Conservation (phyloP, 140 eudicot genomes). For the Artemisia princeps region DNA sequence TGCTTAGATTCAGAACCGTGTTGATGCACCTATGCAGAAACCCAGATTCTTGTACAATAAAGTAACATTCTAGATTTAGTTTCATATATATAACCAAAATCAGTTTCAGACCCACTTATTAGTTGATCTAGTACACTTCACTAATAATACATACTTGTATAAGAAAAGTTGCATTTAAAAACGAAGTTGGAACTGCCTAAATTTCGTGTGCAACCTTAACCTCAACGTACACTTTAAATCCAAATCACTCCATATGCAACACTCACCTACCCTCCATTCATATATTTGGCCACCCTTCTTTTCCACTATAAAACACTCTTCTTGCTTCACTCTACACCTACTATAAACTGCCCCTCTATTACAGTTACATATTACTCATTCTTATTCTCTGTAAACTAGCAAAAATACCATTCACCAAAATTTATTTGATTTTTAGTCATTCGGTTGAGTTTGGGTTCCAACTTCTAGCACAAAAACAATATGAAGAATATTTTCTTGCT, state of each 20-base stretch:
- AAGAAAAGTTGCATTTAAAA: background rate
- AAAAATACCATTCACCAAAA: constrained; percentile 3
- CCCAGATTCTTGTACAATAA: too few relatives aligned
- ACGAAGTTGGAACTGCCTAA: constrained; percentile 16
- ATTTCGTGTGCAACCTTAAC: constrained; percentile 35
- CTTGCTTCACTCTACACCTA: constrained; percentile 14
- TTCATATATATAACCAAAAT: too few relatives aligned
- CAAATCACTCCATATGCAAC: constrained; percentile 28
- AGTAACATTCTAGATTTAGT: too few relatives aligned
- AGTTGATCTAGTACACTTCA: too few relatives aligned
- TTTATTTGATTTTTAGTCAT: constrained; percentile 14
- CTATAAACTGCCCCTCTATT: constrained; percentile 15
- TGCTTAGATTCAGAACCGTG: too few relatives aligned
- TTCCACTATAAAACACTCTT: constrained; percentile 29
- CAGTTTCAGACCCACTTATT: too few relatives aligned
- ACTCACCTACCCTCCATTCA: constrained; percentile 31
- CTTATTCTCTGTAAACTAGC: constrained; percentile 14
- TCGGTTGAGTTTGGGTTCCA: constrained; percentile 1
- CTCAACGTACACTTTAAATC: constrained; percentile 19
- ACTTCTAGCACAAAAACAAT: constrained; percentile 6
- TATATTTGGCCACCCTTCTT: constrained; percentile 28
- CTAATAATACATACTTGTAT: background rate
- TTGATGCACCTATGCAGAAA: too few relatives aligned
- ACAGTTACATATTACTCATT: constrained; percentile 14
- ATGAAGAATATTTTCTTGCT: constrained; percentile 28